These are phyloP conservation scores for Otatea glauca DNA, from an alignment of 176 grass and related monocot species.

Conservation along the genomic window DNA sequence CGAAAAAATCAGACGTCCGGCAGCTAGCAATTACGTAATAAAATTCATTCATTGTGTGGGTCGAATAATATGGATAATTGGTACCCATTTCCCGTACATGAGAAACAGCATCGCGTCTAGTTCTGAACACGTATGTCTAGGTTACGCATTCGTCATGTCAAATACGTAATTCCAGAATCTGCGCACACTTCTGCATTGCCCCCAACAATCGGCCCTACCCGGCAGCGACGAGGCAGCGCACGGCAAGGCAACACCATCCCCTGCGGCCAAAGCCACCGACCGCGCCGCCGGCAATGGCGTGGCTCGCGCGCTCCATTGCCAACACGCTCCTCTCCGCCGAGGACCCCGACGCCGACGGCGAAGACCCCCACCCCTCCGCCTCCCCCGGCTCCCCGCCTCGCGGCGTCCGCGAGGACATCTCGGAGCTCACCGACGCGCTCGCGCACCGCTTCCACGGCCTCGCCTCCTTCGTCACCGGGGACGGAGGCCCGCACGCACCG, in stretches of 20 bases:
- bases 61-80: no score
- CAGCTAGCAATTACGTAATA: no score
- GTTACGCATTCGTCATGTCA: no score
- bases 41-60: no score
- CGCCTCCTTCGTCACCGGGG: slow-evolving; percentile 61
- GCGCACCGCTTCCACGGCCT: slow-evolving; percentile 74
- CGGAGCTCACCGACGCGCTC: slow-evolving; percentile 77
- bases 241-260: not conserved
- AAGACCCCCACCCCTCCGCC: not conserved
- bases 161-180: no score
- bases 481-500: not conserved
- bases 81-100: no score
- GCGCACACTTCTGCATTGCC: not conserved
- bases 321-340: slow-evolving; percentile 60
- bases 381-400: slow-evolving; percentile 48
- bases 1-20: no score
- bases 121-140: no score
- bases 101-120: no score
- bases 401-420: slow-evolving; percentile 88
- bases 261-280: not conserved
- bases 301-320: slow-evolving; percentile 79
- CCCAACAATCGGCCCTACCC: not conserved
- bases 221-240: not conserved
- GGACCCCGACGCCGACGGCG: not conserved
- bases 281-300: slow-evolving; percentile 63